Evolutionary conservation across 192 early-diverging fungal species (phyloP).

Genomic region (Kappamyces sp.): DNA sequence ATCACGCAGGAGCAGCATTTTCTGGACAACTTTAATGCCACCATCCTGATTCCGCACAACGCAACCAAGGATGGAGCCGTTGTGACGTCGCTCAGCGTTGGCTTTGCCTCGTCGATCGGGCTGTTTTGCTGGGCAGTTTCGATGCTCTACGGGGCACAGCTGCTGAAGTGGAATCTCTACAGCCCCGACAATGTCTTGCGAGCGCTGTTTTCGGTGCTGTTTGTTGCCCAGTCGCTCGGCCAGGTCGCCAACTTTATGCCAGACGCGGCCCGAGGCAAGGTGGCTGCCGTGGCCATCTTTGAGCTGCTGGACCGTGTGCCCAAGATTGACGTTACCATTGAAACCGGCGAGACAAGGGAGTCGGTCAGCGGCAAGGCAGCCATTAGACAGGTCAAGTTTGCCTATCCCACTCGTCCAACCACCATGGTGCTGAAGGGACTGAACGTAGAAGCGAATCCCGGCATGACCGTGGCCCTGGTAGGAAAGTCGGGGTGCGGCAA

Average conservation of each 20-base stretch:
- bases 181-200: conserved; percentile 33
- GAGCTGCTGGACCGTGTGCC: conserved; percentile 66
- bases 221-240: conserved; percentile 60
- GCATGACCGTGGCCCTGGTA: conserved; percentile 77
- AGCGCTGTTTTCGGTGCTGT: conserved; percentile 44
- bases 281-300: conserved; percentile 68
- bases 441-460: conserved; percentile 49
- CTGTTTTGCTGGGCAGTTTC: conserved; percentile 74
- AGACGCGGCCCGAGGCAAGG: conserved; percentile 70
- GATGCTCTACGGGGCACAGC: conserved; percentile 76
- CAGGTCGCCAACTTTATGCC: conserved; percentile 70
- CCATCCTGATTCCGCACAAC: conserved; percentile 63
- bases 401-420: conserved; percentile 54
- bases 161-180: conserved; percentile 49
- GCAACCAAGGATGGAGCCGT: conserved; percentile 59
- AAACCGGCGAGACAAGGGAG: conserved; percentile 21
- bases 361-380: conserved; percentile 59
- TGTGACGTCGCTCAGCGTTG: conserved; percentile 65
- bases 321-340: conserved; percentile 51
- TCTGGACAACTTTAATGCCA: conserved; percentile 53
- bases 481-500: conserved; percentile 86
- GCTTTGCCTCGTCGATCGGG: conserved; percentile 63
- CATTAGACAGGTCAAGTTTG: conserved; percentile 46
- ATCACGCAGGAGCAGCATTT: conserved; percentile 67
- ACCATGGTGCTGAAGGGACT: conserved; percentile 51